These are phyloP conservation scores for Penicillium pancosmium DNA, from an alignment of 495 filamentous ascomycete species.

Conservation along the genomic window DNA sequence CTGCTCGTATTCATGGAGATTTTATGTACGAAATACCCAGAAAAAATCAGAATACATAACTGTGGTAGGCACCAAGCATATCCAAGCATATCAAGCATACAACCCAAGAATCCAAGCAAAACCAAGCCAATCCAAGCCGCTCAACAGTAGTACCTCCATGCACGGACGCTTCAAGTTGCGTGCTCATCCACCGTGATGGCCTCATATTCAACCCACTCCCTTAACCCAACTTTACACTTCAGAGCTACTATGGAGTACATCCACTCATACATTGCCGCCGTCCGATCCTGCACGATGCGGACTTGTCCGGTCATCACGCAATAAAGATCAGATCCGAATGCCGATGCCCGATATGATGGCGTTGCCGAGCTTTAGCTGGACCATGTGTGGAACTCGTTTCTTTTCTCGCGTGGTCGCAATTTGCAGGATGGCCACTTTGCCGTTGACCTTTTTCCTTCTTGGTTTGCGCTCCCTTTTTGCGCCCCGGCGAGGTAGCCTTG, in stretches of 20 bases:
- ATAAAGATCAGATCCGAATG: not conserved
- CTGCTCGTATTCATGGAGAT: not conserved
- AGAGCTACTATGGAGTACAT: not conserved
- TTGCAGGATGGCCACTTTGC: not conserved
- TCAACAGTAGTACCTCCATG: not conserved
- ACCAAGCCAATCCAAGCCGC: not conserved
- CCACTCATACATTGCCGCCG: not conserved
- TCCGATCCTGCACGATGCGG: not conserved
- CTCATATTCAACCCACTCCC: constrained; percentile 17
- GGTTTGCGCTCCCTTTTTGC: not conserved
- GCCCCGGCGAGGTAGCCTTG: not conserved
- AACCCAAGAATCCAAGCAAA: not conserved
- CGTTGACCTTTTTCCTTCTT: too few species aligned
- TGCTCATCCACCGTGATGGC: constrained; percentile 27
- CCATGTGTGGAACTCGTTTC: not conserved
- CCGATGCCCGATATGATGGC: not conserved
- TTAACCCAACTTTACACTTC: not conserved
- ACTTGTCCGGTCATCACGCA: constrained; percentile 2
- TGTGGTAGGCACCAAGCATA: not conserved
- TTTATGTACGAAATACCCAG: not conserved
- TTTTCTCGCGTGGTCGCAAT: constrained; percentile 10
- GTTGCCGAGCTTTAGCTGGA: not conserved
- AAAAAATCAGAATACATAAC: too few species aligned
- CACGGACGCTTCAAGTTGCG: constrained; percentile 16
- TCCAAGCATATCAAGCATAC: not conserved